Percentiles rank a stretch among this genome's conserved stretches.
Evolutionary conservation across 2,329 filamentous ascomycete genomes (phyloP).

Genomic region (Scorias spongiosa): DNA sequence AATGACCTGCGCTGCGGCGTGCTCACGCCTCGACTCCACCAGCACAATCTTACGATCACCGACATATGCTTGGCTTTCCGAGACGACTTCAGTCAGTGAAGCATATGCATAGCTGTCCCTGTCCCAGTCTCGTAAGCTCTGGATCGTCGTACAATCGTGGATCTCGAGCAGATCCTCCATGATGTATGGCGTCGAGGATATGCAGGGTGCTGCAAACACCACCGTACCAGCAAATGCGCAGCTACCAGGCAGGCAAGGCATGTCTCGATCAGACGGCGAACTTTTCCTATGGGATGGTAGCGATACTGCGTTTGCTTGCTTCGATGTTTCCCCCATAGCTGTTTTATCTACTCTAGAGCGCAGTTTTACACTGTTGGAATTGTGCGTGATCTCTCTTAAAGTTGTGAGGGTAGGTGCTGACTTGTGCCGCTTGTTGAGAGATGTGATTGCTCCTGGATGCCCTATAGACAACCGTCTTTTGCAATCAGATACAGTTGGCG

Average conservation of each 20-base stretch:
- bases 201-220: constrained; percentile 16
- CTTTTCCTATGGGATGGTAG: neutral
- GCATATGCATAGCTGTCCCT: constrained; percentile 14
- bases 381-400: constrained; percentile 1
- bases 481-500: too few relatives aligned
- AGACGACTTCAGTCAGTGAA: constrained; percentile 9
- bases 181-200: constrained; percentile 15
- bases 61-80: constrained; percentile 18
- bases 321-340: neutral
- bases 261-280: neutral
- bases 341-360: neutral
- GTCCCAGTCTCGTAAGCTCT: constrained; percentile 15
- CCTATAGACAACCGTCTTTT: too few relatives aligned
- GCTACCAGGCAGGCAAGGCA: neutral
- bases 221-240: constrained; percentile 11
- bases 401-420: too few relatives aligned
- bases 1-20: constrained; percentile 6
- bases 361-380: neutral
- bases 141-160: constrained; percentile 7
- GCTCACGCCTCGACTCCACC: constrained; percentile 14
- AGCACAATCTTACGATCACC: constrained; percentile 18
- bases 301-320: neutral
- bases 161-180: constrained; percentile 12
- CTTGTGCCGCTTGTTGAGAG: too few relatives aligned
- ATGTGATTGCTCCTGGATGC: too few relatives aligned